These are phyloP conservation scores for Begonia fuchsioides DNA, from an alignment of 306 rosid species.

Conservation along the genomic window DNA sequence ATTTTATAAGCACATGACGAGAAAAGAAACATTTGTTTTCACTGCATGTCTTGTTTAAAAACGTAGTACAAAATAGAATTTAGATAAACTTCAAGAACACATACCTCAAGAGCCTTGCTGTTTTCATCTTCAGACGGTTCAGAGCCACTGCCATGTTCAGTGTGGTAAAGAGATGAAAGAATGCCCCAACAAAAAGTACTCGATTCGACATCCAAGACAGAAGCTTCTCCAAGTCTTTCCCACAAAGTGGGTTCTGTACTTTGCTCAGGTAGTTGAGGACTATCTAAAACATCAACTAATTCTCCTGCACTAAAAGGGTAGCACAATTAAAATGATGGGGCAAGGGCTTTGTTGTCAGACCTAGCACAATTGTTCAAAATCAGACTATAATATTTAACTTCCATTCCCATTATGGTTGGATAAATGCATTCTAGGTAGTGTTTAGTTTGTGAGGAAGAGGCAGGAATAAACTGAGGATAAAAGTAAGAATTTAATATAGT, in stretches of 20 bases:
- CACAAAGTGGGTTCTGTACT: constrained; percentile 55
- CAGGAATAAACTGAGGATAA: too few species aligned
- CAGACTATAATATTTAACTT: too few species aligned
- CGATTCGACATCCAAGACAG: constrained; percentile 57
- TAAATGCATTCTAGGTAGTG: neutral
- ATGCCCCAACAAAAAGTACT: constrained; percentile 61
- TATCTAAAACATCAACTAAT: constrained; percentile 17
- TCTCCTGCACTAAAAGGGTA: constrained; percentile 41
- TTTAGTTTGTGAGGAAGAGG: neutral
- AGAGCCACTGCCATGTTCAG: constrained; percentile 55
- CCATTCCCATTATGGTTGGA: neutral
- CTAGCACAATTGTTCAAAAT: too few species aligned
- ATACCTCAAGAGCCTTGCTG: constrained; percentile 73
- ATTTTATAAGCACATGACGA: too few species aligned
- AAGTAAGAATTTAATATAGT: too few species aligned
- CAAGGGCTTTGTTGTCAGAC: neutral
- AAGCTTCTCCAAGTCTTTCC: constrained; percentile 90
- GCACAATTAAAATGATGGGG: constrained; percentile 5
- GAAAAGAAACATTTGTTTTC: too few species aligned
- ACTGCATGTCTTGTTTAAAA: too few species aligned
- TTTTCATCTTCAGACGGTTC: constrained; percentile 81
- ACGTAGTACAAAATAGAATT: too few species aligned
- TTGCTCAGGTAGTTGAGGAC: constrained; percentile 24
- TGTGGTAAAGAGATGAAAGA: constrained; percentile 75
- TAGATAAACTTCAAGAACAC: too few species aligned